Base-by-base conservation (phyloP, 305 asterid species). In the Striga hermonthica region DNA sequence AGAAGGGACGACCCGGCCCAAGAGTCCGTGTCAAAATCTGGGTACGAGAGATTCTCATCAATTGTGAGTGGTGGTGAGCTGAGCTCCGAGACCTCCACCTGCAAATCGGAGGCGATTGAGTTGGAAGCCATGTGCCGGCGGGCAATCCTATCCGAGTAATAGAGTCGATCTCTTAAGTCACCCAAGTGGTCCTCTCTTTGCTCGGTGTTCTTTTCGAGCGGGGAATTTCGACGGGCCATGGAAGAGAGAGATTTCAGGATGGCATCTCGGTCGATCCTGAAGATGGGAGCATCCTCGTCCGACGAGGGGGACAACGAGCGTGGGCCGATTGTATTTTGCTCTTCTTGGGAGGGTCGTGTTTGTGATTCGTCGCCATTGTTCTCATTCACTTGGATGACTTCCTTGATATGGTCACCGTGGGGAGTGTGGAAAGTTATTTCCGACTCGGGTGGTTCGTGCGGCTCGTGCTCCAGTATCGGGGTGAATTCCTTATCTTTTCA, bases 91-190 rank as follows among this genome's bases (percentile, higher is more conserved):
- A 83, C 83, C 83, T 93, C 97, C 12, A 93, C 99, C 69, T 90
- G 95, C 84, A 94, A 57, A 65, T 88, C 99, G 8, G 99, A 93
- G 71, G 89, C 95, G 41, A 88, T 80, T 14, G 97, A 94, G 55
- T 74, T 71, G 59, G 86, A 68, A 43, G 83, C 80, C 10, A 76
- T 34, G 69, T 80, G 96, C 22, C 31, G 74, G 22, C 47, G 69
- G 4, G 57, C 22, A 3, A 16, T 16, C 61, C 44, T 75, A 15
- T 78, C 74, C 1, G 82, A 69, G 48, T 71, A 81, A 50, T 59
- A 69, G 34, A 74, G 55, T 31, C 59, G 74, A 10, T 75, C 85
- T 44, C 80, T 77, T 64, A 75, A 65, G 22, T 73, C 15, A 31
- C 31, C 31, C 57, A 50, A 16, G 8, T 28, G 64, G 37, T 78